These are phyloP conservation scores for Phalaenopsis equestris DNA, from an alignment of 106 monocot species.

Conservation along the genomic window DNA sequence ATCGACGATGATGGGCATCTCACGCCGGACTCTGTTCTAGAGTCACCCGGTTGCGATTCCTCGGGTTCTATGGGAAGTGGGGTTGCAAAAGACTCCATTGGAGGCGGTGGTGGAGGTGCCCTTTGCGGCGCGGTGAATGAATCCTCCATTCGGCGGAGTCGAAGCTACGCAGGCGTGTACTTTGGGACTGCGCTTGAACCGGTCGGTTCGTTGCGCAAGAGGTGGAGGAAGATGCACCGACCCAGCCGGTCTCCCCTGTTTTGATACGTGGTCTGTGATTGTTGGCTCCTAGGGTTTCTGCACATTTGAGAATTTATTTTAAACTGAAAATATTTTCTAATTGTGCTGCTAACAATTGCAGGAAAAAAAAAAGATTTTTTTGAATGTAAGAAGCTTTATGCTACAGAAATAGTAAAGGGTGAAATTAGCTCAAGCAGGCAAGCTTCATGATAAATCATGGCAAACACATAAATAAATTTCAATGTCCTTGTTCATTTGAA, in stretches of 20 bases:
- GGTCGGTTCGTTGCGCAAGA: slow-evolving; percentile 8
- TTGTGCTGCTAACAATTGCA: background rate
- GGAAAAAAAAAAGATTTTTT: background rate
- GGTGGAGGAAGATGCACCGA: slow-evolving; percentile 34
- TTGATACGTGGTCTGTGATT: slow-evolving; percentile 16
- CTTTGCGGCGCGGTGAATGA: slow-evolving; percentile 4
- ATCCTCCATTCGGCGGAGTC: background rate
- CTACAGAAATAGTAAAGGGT: no score
- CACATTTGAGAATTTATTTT: background rate
- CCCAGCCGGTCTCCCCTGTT: slow-evolving; percentile 54
- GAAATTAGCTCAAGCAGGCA: no score
- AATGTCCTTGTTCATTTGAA: no score
- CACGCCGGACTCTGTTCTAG: slow-evolving; percentile 55
- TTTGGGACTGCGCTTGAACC: background rate
- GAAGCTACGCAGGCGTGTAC: background rate
- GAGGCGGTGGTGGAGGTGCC: background rate
- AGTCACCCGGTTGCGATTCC: slow-evolving; percentile 18
- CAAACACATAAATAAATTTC: no score
- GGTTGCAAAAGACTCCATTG: slow-evolving; percentile 5
- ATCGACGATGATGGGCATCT: slow-evolving; percentile 56
- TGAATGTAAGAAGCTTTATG: background rate
- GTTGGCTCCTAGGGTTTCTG: background rate
- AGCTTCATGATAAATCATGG: no score
- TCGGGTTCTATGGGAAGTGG: slow-evolving; percentile 14
- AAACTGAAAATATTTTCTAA: background rate